phyloP scores from a whole-genome alignment of 768 basidiomycete genomes.

The Naganishia vishniacii region DNA sequence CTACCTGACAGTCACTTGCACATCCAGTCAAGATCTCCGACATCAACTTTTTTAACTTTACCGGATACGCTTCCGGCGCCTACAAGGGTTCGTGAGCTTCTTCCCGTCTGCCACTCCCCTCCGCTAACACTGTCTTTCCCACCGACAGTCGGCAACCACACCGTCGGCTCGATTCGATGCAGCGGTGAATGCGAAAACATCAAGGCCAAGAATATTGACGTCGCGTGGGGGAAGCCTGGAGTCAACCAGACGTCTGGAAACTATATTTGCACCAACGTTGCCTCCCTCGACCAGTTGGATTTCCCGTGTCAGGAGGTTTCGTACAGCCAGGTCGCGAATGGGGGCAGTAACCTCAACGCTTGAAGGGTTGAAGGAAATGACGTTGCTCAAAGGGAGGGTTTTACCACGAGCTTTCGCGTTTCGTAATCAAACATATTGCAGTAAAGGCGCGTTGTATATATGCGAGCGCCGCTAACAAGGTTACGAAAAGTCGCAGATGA shows the following conservation, averaged over 20 bases:
- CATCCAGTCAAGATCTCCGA: slow-evolving; percentile 53
- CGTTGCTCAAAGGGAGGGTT: no score
- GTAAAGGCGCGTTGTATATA: not conserved
- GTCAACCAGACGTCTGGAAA: slow-evolving; percentile 52
- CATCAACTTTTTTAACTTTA: slow-evolving; percentile 56
- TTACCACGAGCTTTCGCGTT: not conserved
- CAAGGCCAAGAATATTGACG: slow-evolving; percentile 48
- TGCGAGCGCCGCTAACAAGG: not conserved
- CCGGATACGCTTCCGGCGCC: slow-evolving; percentile 56
- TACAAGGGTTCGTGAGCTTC: not conserved
- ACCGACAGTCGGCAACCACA: slow-evolving; percentile 42
- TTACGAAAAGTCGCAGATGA: no score
- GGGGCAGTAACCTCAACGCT: slow-evolving; percentile 14
- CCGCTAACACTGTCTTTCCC: not conserved
- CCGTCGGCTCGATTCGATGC: slow-evolving; percentile 58
- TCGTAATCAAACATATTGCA: not conserved
- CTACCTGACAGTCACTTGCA: not conserved
- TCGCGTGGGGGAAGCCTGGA: slow-evolving; percentile 23
- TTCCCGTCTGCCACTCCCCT: no score
- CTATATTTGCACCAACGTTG: slow-evolving; percentile 51
- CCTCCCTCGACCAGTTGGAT: slow-evolving; percentile 7
- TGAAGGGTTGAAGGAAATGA: not conserved
- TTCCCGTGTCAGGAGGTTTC: slow-evolving; percentile 25
- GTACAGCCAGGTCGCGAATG: slow-evolving; percentile 18
- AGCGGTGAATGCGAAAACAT: slow-evolving; percentile 51